Evolutionary conservation across 495 filamentous ascomycete genomes (phyloP).

Genomic region (Xylaria castorea): DNA sequence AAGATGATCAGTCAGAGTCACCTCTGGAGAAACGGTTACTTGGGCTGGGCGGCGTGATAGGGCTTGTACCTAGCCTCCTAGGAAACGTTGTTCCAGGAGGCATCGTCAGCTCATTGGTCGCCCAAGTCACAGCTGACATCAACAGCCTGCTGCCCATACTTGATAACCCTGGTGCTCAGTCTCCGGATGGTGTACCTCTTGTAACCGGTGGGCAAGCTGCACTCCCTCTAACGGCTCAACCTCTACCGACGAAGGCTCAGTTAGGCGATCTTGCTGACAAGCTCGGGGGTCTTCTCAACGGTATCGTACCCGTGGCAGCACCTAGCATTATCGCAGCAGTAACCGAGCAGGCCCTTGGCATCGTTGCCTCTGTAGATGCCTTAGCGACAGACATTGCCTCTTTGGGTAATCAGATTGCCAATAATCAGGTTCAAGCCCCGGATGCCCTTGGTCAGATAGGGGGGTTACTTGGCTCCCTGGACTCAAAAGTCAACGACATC

Average conservation of each 20-base stretch:
- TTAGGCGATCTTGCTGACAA: constrained; percentile 20
- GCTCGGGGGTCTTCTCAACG: constrained; percentile 24
- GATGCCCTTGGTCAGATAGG: constrained; percentile 28
- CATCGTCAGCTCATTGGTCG: constrained; percentile 19
- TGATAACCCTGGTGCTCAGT: constrained; percentile 15
- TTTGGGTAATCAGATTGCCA: constrained; percentile 19
- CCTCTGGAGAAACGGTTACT: constrained; percentile 23
- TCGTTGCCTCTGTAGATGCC: constrained; percentile 26
- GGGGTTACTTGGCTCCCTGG: constrained; percentile 23
- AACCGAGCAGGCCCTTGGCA: constrained; percentile 24
- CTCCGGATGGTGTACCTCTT: constrained; percentile 27
- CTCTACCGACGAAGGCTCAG: constrained; percentile 24
- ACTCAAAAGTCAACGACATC: constrained; percentile 26
- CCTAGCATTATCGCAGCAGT: constrained; percentile 25
- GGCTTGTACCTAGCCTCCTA: constrained; percentile 19
- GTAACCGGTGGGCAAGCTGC: constrained; percentile 22
- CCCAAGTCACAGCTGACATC: constrained; percentile 25
- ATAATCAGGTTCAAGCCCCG: constrained; percentile 25
- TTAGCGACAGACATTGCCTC: constrained; percentile 29
- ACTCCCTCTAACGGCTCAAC: constrained; percentile 19
- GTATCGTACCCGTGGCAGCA: constrained; percentile 12
- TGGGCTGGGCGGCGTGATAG: constrained; percentile 18
- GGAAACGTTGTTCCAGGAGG: constrained; percentile 20
- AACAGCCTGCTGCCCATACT: constrained; percentile 13
- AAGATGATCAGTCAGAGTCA: constrained; percentile 1